A percentile compares a stretch with the other conserved stretches of the same genome.
Conservation (phyloP, 331 rosid species). For the Rosa hybrid region DNA sequence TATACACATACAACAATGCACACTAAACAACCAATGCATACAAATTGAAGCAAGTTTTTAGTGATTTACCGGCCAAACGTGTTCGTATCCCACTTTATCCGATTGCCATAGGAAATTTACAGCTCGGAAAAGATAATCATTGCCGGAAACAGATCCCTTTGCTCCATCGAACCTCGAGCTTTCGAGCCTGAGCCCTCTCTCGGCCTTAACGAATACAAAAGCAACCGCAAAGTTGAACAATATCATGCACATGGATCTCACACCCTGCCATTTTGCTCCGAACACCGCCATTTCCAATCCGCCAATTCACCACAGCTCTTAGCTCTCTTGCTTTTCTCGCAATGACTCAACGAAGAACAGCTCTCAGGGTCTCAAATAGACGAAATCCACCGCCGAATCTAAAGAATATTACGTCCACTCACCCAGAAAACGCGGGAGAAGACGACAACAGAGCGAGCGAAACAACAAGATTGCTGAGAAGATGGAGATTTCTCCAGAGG, state of each 20-base stretch:
- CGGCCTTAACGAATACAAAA: slow-evolving; percentile 51
- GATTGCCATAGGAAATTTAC: slow-evolving; percentile 70
- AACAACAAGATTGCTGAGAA: neutral
- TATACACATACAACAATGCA: neutral
- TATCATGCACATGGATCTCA: slow-evolving; percentile 41
- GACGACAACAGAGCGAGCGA: neutral
- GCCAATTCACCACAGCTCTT: neutral
- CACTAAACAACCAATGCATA: neutral
- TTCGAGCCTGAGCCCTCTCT: slow-evolving; percentile 45
- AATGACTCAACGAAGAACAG: too few relatives aligned
- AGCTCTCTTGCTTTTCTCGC: too few relatives aligned
- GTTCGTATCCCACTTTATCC: slow-evolving; percentile 50
- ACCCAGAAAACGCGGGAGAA: neutral
- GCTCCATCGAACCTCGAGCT: slow-evolving; percentile 37
- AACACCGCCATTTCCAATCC: slow-evolving; percentile 35
- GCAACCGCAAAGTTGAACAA: slow-evolving; percentile 26
- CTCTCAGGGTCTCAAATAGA: neutral
- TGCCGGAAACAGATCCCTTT: slow-evolving; percentile 2
- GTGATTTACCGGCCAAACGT: slow-evolving; percentile 74
- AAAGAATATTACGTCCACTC: neutral
- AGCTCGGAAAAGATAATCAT: slow-evolving; percentile 35
- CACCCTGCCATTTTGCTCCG: slow-evolving; percentile 27
- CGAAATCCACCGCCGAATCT: neutral
- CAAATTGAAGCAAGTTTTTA: neutral
- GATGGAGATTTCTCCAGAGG: too few relatives aligned